These are phyloP conservation scores for Ramicandelaber brevisporus DNA, from an alignment of 192 early-diverging fungal genomes.

Conservation along the genomic window DNA sequence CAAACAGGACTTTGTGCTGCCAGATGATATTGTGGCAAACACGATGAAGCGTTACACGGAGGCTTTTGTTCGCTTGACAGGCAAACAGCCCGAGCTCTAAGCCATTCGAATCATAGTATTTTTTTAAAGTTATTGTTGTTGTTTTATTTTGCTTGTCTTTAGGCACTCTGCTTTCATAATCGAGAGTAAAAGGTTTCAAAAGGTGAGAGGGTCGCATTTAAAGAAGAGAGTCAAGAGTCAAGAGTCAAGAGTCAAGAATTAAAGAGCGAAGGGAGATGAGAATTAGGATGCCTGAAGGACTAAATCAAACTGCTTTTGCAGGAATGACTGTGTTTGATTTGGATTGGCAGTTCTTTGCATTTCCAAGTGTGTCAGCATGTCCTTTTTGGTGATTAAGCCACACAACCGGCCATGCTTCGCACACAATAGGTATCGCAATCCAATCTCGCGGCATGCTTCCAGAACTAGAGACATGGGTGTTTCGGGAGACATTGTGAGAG, in stretches of 20 bases:
- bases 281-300: too few species aligned
- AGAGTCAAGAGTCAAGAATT: too few species aligned
- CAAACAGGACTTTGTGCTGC: constrained; percentile 50
- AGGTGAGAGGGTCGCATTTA: too few species aligned
- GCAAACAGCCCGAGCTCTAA: constrained; percentile 30
- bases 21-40: constrained; percentile 54
- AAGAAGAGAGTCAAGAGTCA: too few species aligned
- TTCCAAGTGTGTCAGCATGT: constrained; percentile 16
- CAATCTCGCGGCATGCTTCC: constrained; percentile 37
- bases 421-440: constrained; percentile 29
- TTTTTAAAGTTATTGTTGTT: too few species aligned
- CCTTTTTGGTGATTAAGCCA: constrained; percentile 48
- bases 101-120: too few species aligned
- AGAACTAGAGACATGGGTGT: constrained; percentile 37
- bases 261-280: too few species aligned
- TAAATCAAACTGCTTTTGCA: too few species aligned
- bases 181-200: too few species aligned
- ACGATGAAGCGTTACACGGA: constrained; percentile 81
- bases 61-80: constrained; percentile 64
- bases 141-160: too few species aligned
- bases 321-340: too few species aligned
- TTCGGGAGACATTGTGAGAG: constrained; percentile 28
- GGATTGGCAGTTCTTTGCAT: not conserved
- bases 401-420: constrained; percentile 27
- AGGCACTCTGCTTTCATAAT: too few species aligned